Evolutionary conservation across 176 grass and related monocot species (phyloP).

Genomic region (Stipa capillata): DNA sequence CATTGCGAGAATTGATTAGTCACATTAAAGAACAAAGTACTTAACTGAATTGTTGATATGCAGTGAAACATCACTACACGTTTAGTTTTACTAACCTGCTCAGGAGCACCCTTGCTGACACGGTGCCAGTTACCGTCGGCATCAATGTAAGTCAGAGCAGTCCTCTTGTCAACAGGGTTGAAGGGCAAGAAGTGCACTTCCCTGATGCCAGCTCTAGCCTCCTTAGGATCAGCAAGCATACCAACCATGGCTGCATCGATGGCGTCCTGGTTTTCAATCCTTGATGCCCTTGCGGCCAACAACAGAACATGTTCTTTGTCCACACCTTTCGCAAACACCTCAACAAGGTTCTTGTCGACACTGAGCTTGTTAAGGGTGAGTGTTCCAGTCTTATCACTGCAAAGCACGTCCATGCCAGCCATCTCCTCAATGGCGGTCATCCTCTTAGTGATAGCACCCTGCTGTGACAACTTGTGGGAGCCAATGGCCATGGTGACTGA

Average conservation of each 20-base stretch:
- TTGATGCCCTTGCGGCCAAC: constrained; percentile 71
- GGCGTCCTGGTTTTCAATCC: constrained; percentile 92
- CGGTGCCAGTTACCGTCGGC: constrained; percentile 76
- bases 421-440: constrained; percentile 98
- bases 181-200: constrained; percentile 98
- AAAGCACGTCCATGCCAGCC: constrained; percentile 97
- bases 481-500: constrained; percentile 98
- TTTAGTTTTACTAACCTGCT: constrained; percentile 47
- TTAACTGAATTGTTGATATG: not conserved
- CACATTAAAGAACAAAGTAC: not conserved
- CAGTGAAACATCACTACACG: not conserved
- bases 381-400: constrained; percentile 95
- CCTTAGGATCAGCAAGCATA: constrained; percentile 98
- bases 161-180: constrained; percentile 99
- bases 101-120: constrained; percentile 94
- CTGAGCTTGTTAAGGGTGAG: constrained; percentile 95
- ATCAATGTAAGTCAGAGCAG: constrained; percentile 91
- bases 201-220: constrained; percentile 91
- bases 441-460: constrained; percentile 96
- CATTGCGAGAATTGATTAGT: constrained; percentile 15
- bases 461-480: constrained; percentile 91
- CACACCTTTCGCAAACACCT: constrained; percentile 75
- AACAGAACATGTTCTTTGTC: constrained; percentile 87
- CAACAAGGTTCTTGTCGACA: constrained; percentile 81
- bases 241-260: constrained; percentile 99